phyloP scores from a whole-genome alignment of 1,139 yeast genomes.

The Groenewaldozyma sp. region DNA sequence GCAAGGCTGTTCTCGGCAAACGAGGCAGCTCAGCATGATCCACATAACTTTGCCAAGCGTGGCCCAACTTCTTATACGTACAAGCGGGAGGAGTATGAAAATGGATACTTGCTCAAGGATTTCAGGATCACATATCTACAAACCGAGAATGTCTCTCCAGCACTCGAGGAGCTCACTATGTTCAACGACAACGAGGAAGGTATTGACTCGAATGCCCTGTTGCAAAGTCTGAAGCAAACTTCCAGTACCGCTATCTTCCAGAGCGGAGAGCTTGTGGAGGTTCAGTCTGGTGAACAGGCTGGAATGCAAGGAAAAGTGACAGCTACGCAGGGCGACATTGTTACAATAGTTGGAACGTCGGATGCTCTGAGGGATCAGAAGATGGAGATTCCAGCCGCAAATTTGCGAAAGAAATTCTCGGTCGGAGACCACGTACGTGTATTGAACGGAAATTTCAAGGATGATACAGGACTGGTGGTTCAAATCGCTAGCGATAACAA shows the following conservation, averaged over 20 bases:
- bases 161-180: constrained; percentile 77
- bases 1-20: constrained; percentile 63
- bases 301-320: constrained; percentile 77
- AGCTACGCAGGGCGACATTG: constrained; percentile 58
- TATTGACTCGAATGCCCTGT: constrained; percentile 75
- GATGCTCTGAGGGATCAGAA: constrained; percentile 42
- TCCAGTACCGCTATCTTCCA: constrained; percentile 59
- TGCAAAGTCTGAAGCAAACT: constrained; percentile 68
- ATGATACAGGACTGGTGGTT: constrained; percentile 92
- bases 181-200: constrained; percentile 72
- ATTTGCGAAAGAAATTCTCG: constrained; percentile 74
- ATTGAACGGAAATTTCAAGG: constrained; percentile 81
- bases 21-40: constrained; percentile 55
- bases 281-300: constrained; percentile 86
- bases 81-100: constrained; percentile 78
- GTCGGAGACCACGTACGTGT: constrained; percentile 96
- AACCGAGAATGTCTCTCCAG: constrained; percentile 78
- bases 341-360: constrained; percentile 45
- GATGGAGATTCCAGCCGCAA: constrained; percentile 67
- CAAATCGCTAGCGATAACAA: constrained; percentile 63
- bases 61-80: constrained; percentile 69
- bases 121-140: constrained; percentile 75
- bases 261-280: constrained; percentile 91
- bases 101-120: constrained; percentile 81
- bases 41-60: constrained; percentile 51